These are phyloP conservation scores for Eragrostis nindensis DNA, from an alignment of 176 grass and related monocot species.

Conservation along the genomic window DNA sequence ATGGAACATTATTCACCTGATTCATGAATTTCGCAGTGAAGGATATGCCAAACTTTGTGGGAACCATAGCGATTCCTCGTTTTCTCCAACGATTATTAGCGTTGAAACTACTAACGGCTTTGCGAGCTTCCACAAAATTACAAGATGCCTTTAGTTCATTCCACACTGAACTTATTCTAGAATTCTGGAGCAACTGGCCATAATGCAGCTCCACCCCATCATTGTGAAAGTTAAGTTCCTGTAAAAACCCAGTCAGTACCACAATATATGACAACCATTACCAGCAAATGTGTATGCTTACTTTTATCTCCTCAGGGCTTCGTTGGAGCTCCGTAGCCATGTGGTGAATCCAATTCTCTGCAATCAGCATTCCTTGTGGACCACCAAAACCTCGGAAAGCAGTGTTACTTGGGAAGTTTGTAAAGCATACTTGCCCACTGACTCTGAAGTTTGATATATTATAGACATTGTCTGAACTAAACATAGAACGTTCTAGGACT, in stretches of 20 bases:
- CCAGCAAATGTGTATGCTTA: conserved; percentile 43
- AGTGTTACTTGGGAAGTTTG: conserved; percentile 96
- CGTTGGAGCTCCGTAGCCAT: conserved; percentile 76
- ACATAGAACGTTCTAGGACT: conserved; percentile 84
- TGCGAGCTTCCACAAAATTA: conserved; percentile 63
- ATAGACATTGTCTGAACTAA: conserved; percentile 89
- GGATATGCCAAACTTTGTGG: conserved; percentile 96
- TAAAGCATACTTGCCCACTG: conserved; percentile 82
- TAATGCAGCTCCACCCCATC: conserved; percentile 81
- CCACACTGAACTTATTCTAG: conserved; percentile 74
- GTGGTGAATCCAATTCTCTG: conserved; percentile 93
- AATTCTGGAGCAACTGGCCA: conserved; percentile 79
- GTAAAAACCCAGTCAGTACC: conserved; percentile 22
- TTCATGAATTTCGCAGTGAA: conserved; percentile 86
- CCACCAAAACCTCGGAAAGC: conserved; percentile 98
- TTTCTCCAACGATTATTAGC: conserved; percentile 84
- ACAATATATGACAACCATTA: conserved; percentile 19
- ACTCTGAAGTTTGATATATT: conserved; percentile 76
- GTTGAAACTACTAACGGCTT: conserved; percentile 61
- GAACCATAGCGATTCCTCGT: conserved; percentile 86
- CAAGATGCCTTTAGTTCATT: conserved; percentile 86
- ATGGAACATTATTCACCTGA: conserved; percentile 60
- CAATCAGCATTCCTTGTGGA: conserved; percentile 90
- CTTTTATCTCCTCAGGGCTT: conserved; percentile 83
- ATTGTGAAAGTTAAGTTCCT: conserved; percentile 92